These are phyloP conservation scores for Puccinia hordei DNA, from an alignment of 1,284 basidiomycete species.

Conservation along the genomic window DNA sequence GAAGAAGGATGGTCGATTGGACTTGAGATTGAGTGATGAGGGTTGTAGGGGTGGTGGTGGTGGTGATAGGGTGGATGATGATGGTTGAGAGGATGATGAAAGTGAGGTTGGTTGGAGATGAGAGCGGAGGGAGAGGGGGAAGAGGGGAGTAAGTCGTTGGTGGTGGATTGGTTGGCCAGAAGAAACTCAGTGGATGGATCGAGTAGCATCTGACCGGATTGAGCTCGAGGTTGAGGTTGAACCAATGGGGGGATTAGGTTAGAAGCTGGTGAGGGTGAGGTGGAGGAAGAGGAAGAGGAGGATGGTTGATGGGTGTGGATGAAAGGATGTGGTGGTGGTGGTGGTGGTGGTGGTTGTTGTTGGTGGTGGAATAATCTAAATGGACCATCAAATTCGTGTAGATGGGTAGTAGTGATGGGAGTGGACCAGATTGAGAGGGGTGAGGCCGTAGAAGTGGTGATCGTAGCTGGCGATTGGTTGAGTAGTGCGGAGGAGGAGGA, in stretches of 20 bases:
- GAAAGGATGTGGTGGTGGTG: neutral
- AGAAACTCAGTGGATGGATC: slow-evolving; percentile 23
- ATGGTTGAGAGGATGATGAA: neutral
- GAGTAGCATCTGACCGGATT: neutral
- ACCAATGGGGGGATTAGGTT: neutral
- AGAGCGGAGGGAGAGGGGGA: slow-evolving; percentile 5
- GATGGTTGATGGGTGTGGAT: neutral
- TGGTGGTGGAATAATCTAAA: neutral
- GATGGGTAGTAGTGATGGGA: neutral
- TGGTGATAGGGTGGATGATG: neutral
- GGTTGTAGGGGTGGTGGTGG: slow-evolving; percentile 7
- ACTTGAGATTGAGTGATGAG: slow-evolving; percentile 15
- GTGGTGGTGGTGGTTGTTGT: neutral
- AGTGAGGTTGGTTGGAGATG: slow-evolving; percentile 1
- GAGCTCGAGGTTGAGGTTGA: slow-evolving; percentile 15
- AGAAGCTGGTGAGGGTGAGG: neutral
- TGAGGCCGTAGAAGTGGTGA: neutral
- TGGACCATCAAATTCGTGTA: neutral
- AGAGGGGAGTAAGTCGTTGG: slow-evolving; percentile 8
- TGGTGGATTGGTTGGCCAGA: neutral
- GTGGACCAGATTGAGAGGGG: slow-evolving; percentile 12
- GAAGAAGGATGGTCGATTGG: slow-evolving; percentile 26
- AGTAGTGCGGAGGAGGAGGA: neutral
- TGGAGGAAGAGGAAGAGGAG: neutral
- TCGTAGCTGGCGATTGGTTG: neutral